These are phyloP conservation scores for Ascochyta rabiei DNA, from an alignment of 2,329 filamentous ascomycete species.

Conservation along the genomic window DNA sequence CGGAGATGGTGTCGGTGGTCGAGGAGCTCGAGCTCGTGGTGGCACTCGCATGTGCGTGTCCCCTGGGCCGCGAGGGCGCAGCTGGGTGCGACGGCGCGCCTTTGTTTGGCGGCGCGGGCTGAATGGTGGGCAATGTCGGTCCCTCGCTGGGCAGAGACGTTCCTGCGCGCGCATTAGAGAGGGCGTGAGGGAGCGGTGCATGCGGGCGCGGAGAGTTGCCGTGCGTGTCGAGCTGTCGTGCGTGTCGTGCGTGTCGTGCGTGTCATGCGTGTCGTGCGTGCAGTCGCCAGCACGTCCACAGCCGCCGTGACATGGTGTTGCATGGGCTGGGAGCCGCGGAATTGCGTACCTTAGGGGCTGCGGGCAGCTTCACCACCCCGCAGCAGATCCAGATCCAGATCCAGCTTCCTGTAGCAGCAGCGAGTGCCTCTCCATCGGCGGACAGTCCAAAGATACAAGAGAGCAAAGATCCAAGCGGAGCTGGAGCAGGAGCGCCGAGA, in stretches of 20 bases:
- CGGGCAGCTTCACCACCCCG: slow-evolving; percentile 38
- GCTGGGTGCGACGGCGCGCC: slow-evolving; percentile 29
- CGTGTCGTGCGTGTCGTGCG: no score
- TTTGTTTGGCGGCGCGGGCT: slow-evolving; percentile 36
- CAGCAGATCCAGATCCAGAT: slow-evolving; percentile 29
- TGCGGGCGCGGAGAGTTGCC: neutral
- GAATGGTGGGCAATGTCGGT: slow-evolving; percentile 34
- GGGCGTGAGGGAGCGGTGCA: neutral
- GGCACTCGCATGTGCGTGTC: slow-evolving; percentile 37
- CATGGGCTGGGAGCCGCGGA: slow-evolving; percentile 14
- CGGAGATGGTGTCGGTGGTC: slow-evolving; percentile 31
- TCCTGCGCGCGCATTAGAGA: slow-evolving; percentile 34
- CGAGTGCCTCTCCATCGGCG: slow-evolving; percentile 46
- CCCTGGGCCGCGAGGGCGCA: slow-evolving; percentile 16
- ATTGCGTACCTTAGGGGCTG: slow-evolving; percentile 30
- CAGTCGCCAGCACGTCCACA: slow-evolving; percentile 10
- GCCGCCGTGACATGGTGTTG: neutral
- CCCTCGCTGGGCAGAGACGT: slow-evolving; percentile 18
- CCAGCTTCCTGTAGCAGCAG: slow-evolving; percentile 40
- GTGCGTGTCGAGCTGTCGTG: no score
- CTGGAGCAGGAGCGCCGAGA: neutral
- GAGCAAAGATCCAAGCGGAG: neutral
- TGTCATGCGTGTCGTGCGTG: neutral
- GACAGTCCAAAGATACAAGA: slow-evolving; percentile 11
- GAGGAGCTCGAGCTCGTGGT: slow-evolving; percentile 35